These are phyloP conservation scores for Podospora pseudocomata DNA, from an alignment of 495 filamentous ascomycete species.

Conservation along the genomic window DNA sequence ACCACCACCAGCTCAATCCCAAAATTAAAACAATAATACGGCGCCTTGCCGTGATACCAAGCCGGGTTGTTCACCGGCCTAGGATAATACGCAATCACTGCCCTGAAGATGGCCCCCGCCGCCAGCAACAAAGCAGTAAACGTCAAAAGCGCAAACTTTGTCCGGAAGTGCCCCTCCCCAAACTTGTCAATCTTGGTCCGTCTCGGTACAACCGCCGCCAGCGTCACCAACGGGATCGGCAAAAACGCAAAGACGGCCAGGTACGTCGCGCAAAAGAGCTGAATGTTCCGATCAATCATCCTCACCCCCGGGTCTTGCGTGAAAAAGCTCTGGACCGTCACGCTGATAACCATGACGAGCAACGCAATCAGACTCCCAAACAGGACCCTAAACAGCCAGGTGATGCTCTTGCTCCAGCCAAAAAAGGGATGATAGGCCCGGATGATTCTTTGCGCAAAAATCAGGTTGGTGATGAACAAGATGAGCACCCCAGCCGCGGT, in stretches of 20 bases:
- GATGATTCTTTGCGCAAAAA: slow-evolving; percentile 74
- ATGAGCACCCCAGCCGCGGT: slow-evolving; percentile 72
- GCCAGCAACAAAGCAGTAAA: slow-evolving; percentile 53
- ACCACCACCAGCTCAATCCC: slow-evolving; percentile 68
- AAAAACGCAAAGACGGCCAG: slow-evolving; percentile 70
- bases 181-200: slow-evolving; percentile 60
- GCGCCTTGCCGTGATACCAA: slow-evolving; percentile 64
- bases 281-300: slow-evolving; percentile 56
- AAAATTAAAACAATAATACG: slow-evolving; percentile 79
- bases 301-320: slow-evolving; percentile 52
- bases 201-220: slow-evolving; percentile 48
- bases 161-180: slow-evolving; percentile 59
- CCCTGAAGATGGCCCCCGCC: slow-evolving; percentile 65
- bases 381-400: slow-evolving; percentile 50
- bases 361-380: slow-evolving; percentile 59
- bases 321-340: slow-evolving; percentile 62
- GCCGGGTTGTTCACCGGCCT: slow-evolving; percentile 55
- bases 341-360: slow-evolving; percentile 66
- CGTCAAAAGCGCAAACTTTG: slow-evolving; percentile 61
- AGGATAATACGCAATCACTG: slow-evolving; percentile 53
- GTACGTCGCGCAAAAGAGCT: slow-evolving; percentile 64
- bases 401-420: slow-evolving; percentile 59
- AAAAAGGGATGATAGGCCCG: slow-evolving; percentile 67
- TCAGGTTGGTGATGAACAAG: slow-evolving; percentile 76
- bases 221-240: slow-evolving; percentile 60